Evolutionary conservation across 768 basidiomycete genomes (phyloP).

Genomic region (Phaeotremella skinneri): DNA sequence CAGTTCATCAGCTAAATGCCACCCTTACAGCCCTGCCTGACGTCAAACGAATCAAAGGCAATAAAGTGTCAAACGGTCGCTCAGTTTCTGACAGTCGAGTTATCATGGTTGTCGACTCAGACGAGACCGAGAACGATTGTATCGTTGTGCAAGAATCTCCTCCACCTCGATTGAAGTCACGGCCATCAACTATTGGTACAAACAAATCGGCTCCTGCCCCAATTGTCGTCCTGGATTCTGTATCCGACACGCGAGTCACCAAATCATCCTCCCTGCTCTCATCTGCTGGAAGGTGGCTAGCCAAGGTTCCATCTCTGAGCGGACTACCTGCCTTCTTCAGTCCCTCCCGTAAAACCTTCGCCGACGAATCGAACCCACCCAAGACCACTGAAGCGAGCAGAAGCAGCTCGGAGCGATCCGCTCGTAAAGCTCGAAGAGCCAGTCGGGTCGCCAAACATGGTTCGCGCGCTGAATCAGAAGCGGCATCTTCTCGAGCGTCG

Average conservation of each 20-base stretch:
- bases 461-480: not conserved
- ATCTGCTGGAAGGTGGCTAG: slow-evolving; percentile 29
- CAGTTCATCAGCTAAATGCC: not conserved
- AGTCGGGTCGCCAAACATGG: slow-evolving; percentile 8
- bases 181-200: not conserved
- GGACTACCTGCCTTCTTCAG: slow-evolving; percentile 2
- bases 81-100: slow-evolving; percentile 9
- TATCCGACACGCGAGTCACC: not conserved
- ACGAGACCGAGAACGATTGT: slow-evolving; percentile 12
- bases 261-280: slow-evolving; percentile 19
- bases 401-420: not conserved
- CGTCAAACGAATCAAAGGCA: not conserved
- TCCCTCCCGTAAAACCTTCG: not conserved
- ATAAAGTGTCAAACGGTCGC: not conserved
- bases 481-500: not conserved
- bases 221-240: not conserved
- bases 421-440: slow-evolving; percentile 10
- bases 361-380: too few relatives aligned
- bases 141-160: slow-evolving; percentile 13
- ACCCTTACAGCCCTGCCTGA: slow-evolving; percentile 11
- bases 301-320: slow-evolving; percentile 21
- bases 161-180: slow-evolving; percentile 2
- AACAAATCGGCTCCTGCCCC: not conserved
- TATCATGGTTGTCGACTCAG: not conserved
- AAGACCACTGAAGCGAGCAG: not conserved